Evolutionary conservation across 2,329 filamentous ascomycete species (phyloP).

Genomic region (Achaetomium macrosporum): DNA sequence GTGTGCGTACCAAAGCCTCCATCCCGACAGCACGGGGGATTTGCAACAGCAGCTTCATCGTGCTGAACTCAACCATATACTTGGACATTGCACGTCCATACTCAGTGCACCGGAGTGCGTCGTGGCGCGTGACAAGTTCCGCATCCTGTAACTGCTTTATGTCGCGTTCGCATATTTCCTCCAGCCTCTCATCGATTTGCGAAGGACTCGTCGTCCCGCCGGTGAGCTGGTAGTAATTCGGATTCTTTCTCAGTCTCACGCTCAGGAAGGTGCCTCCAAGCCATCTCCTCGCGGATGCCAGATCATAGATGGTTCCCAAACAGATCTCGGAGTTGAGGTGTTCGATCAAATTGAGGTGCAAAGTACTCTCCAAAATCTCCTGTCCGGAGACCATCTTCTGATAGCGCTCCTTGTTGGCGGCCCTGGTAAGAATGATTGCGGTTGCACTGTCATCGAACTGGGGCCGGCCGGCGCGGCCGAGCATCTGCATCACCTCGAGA

Average conservation of each 20-base stretch:
- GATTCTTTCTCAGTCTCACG: slow-evolving; percentile 66
- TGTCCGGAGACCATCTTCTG: slow-evolving; percentile 68
- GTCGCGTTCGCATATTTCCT: slow-evolving; percentile 64
- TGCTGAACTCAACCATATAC: slow-evolving; percentile 74
- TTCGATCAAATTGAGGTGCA: slow-evolving; percentile 75
- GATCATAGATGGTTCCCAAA: slow-evolving; percentile 62
- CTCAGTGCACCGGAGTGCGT: slow-evolving; percentile 56
- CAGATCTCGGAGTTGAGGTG: slow-evolving; percentile 81
- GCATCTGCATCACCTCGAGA: slow-evolving; percentile 85
- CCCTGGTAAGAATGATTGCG: slow-evolving; percentile 72
- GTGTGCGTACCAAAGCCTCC: slow-evolving; percentile 60
- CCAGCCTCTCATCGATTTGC: slow-evolving; percentile 57
- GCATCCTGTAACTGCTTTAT: slow-evolving; percentile 58
- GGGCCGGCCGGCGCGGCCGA: slow-evolving; percentile 74
- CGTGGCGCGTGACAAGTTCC: slow-evolving; percentile 46
- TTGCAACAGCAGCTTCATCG: slow-evolving; percentile 65
- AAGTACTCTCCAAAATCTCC: slow-evolving; percentile 68
- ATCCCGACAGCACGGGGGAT: slow-evolving; percentile 56
- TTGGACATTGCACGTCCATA: slow-evolving; percentile 77
- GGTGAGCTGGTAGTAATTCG: slow-evolving; percentile 61
- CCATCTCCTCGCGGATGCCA: slow-evolving; percentile 65
- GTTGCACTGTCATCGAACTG: slow-evolving; percentile 74
- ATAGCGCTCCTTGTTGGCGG: slow-evolving; percentile 59
- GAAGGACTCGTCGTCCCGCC: slow-evolving; percentile 26
- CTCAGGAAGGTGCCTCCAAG: slow-evolving; percentile 72